Conservation (phyloP, 2,329 filamentous ascomycete species). For the Alternaria hordeiaustralica region DNA sequence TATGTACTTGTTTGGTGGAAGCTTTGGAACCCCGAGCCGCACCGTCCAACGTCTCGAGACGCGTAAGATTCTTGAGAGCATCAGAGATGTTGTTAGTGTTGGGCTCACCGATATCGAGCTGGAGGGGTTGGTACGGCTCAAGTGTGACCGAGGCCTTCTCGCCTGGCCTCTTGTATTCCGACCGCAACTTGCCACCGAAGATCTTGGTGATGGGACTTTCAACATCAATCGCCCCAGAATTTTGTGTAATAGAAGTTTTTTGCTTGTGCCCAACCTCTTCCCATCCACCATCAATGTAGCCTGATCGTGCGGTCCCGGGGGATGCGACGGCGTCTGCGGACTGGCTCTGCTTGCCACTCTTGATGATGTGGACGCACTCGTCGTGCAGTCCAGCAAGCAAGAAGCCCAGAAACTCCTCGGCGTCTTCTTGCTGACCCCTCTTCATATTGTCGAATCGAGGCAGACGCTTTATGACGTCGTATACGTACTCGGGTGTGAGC, state of each 20-base stretch:
- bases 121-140: conserved; percentile 91
- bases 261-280: conserved; percentile 93
- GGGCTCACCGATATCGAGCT: conserved; percentile 89
- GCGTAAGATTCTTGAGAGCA: conserved; percentile 83
- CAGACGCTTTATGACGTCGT: conserved; percentile 85
- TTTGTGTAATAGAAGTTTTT: conserved; percentile 82
- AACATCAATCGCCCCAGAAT: conserved; percentile 74
- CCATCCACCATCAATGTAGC: conserved; percentile 73
- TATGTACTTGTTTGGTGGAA: conserved; percentile 93
- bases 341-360: conserved; percentile 51
- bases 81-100: conserved; percentile 91
- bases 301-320: conserved; percentile 53
- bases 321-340: conserved; percentile 45
- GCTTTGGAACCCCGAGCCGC: conserved; percentile 77
- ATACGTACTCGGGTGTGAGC: conserved; percentile 93
- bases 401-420: conserved; percentile 95
- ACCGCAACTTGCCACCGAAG: conserved; percentile 89
- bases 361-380: conserved; percentile 82
- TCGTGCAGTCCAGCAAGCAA: conserved; percentile 91
- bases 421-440: conserved; percentile 96
- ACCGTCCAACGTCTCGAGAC: conserved; percentile 82
- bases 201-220: conserved; percentile 91
- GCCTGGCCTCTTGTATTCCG: conserved; percentile 85
- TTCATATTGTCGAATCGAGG: conserved; percentile 92
- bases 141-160: conserved; percentile 89